phyloP scores from a whole-genome alignment of 192 early-diverging fungal species.

The Powellomyces hirtus region DNA sequence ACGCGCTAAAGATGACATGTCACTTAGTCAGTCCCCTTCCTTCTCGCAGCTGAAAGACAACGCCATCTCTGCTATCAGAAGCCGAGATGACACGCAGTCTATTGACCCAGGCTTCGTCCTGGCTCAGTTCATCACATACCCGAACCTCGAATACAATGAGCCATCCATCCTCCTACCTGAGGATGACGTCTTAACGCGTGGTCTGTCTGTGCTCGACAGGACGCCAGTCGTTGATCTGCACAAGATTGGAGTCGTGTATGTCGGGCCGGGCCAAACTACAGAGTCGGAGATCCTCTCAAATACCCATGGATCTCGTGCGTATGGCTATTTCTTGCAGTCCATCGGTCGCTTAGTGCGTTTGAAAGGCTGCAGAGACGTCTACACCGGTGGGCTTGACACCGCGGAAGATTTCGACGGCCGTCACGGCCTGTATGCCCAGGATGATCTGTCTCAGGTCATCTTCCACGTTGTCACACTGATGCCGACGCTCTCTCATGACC shows the following conservation, averaged over 20 bases:
- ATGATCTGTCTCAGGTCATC: constrained; percentile 72
- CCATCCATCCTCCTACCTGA: constrained; percentile 64
- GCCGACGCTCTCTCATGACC: constrained; percentile 79
- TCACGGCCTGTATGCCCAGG: constrained; percentile 72
- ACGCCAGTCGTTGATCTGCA: constrained; percentile 89
- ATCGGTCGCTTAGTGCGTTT: constrained; percentile 77
- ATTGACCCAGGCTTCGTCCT: constrained; percentile 54
- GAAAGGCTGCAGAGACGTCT: constrained; percentile 61
- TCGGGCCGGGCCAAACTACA: constrained; percentile 77
- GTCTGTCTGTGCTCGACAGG: constrained; percentile 79
- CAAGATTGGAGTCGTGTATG: constrained; percentile 94
- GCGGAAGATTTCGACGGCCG: constrained; percentile 81
- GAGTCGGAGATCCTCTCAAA: constrained; percentile 90
- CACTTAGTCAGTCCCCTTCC: neutral
- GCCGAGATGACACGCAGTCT: constrained; percentile 7
- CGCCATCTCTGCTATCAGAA: neutral
- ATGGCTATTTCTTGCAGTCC: constrained; percentile 78
- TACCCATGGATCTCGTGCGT: constrained; percentile 79
- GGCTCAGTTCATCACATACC: constrained; percentile 71
- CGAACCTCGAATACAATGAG: constrained; percentile 56
- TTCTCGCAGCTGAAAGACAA: constrained; percentile 5
- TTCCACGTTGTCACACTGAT: constrained; percentile 96
- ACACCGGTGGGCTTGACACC: constrained; percentile 89
- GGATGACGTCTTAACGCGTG: constrained; percentile 72
- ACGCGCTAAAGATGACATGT: neutral